These are phyloP conservation scores for Narthecium ossifragum DNA, from an alignment of 106 monocot species.

Conservation along the genomic window DNA sequence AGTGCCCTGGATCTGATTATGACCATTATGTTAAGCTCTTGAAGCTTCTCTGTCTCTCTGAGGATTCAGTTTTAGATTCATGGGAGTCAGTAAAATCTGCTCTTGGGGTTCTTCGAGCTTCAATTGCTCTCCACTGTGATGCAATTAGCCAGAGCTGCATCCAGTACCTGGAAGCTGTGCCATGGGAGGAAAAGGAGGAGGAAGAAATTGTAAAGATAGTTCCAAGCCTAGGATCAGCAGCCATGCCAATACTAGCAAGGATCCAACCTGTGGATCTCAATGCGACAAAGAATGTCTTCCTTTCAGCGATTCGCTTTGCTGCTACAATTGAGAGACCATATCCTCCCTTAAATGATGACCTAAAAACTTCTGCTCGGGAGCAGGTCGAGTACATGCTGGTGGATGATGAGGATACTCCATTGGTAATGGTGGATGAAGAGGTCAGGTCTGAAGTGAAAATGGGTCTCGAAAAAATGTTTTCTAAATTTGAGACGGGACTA, in stretches of 20 bases:
- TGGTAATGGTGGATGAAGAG: conserved; percentile 55
- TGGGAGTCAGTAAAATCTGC: conserved; percentile 61
- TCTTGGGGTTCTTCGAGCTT: conserved; percentile 78
- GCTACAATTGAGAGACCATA: conserved; percentile 28
- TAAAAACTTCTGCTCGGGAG: conserved; percentile 90
- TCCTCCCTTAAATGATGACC: conserved; percentile 65
- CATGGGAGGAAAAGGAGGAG: conserved; percentile 96
- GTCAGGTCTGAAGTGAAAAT: conserved; percentile 42
- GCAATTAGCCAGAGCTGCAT: conserved; percentile 47
- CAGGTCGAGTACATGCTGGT: conserved; percentile 90
- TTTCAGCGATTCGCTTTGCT: conserved; percentile 85
- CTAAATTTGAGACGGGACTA: conserved; percentile 43
- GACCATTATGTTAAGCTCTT: conserved; percentile 68
- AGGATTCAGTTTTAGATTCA: conserved; percentile 52
- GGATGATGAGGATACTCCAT: conserved; percentile 67
- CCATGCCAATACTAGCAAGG: conserved; percentile 44
- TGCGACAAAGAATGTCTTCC: conserved; percentile 71
- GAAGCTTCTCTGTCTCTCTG: conserved; percentile 54
- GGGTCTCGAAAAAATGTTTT: conserved; percentile 48
- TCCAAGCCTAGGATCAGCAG: conserved; percentile 46
- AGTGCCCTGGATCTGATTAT: conserved; percentile 41
- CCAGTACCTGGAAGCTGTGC: conserved; percentile 78
- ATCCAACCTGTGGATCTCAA: conserved; percentile 48
- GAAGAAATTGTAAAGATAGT: conserved; percentile 68
- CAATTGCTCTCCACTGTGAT: conserved; percentile 54